A percentile compares a stretch with the other conserved stretches of the same genome.
Conservation (phyloP, 441 rosid genomes). For the Rhodomyrtus psidioides region DNA sequence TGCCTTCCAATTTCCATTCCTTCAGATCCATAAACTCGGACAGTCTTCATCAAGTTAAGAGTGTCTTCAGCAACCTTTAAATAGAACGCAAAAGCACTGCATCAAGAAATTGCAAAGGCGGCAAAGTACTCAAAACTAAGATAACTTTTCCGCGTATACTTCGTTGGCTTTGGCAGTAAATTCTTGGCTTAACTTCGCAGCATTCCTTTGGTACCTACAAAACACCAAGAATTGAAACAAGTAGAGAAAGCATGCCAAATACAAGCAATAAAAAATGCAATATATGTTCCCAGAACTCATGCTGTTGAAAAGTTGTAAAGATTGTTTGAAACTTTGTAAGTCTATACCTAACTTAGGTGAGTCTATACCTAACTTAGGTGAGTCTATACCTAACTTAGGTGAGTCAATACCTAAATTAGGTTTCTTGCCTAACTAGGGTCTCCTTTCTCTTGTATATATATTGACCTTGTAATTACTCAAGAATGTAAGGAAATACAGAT, state of each 20-base stretch:
- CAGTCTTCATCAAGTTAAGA: conserved; percentile 36
- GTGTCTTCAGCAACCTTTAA: conserved; percentile 43
- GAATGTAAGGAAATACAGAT: no score
- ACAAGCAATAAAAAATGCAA: not conserved
- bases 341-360: no score
- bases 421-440: no score
- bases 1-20: conserved; percentile 42
- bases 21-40: conserved; percentile 41
- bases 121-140: not conserved
- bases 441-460: no score
- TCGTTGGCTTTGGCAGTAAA: conserved; percentile 33
- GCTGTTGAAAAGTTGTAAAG: no score
- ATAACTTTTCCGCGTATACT: conserved; percentile 16
- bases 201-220: conserved; percentile 44
- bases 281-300: not conserved
- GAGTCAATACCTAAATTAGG: no score
- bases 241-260: not conserved
- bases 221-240: not conserved
- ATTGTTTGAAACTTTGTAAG: no score
- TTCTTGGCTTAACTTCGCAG: conserved; percentile 48
- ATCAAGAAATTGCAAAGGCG: not conserved
- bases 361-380: no score
- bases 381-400: no score
- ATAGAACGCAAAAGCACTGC: not conserved
- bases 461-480: no score